Evolutionary conservation across 202 grass and related monocot genomes (phyloP), one percentile per base, ranked within the genome.

Genomic region (Schoenoplectus triqueter): DNA sequence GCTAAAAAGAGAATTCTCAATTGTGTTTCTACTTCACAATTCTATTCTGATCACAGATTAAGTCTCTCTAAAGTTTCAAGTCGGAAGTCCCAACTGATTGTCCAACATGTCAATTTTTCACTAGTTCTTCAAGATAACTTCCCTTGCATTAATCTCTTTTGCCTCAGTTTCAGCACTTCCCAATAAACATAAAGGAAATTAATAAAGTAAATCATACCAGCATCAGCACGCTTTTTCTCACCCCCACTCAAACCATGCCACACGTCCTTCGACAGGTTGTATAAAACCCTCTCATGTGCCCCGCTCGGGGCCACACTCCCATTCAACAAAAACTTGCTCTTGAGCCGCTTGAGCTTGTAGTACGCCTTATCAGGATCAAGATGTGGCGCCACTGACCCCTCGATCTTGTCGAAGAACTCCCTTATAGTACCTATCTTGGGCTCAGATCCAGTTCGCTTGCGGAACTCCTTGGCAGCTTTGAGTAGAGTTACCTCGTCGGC

Each of bases 271-370:
- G 82, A 92, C 31, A 97, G 86, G 9, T 86, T 82, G 82, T 88
- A 86, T 75, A 95, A 63, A 31, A 55, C 57, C 62, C 6, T 86
- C 1, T 92, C 93, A 74, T 95, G 93, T 7, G 78, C 42, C 19
- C 69, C 74, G 83, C 64, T 73, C 82, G 64, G 56, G 0, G 70
- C 82, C 0, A 61, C 40, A 2, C 39, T 64, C 10, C 66, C 64
- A 0, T 83, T 71, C 89, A 85, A 86, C 40, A 91, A 70, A 85
- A 82, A 94, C 90, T 97, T 94, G 84, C 90, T 85, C 90, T 97
- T 97, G 73, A 97, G 90, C 41, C 89, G 90, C 92, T 92, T 94
- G 64, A 94, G 92, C 90, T 97, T 97, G 90, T 97, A 97, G 84
- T 89, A 91, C 2, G 86, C 71, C 89, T 91, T 92, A 81, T 90